Base-by-base conservation (phyloP, 805 yeast species). In the Candida anglica region DNA sequence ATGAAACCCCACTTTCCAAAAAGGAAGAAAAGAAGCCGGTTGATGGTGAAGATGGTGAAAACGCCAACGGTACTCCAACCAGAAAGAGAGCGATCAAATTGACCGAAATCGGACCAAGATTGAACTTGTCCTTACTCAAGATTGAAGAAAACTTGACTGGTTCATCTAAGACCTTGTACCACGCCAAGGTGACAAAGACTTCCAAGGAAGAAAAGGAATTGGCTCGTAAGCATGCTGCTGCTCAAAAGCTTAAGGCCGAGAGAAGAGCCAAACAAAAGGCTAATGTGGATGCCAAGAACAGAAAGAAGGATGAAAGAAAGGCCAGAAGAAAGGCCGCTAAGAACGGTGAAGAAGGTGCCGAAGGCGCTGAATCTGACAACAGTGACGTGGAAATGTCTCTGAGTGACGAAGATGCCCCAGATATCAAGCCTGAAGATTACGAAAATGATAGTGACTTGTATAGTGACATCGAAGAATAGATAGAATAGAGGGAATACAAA, bases 101-200 rank as follows among this genome's bases (percentile, higher is more conserved):
- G 32, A 86, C 91, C 1, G 98, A 93, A 58, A 66, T 91, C 31
- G 98, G 98, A 0, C 98, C 98, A 23, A 73, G 98, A 44, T 61
- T 93, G 58, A 77, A 75, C 46, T 65, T 93, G 58, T 68, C 78
- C 33, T 65, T 93, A 38, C 65, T 82, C 32, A 93, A 93, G 63
- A 86, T 93, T 34, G 97, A 91, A 60, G 98, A 91, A 52, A 95
- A 93, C 13, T 52, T 66, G 40, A 74, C 86, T 15, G 91, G 96
- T 38, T 67, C 80, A 0, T 96, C 97, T 33, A 89, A 86, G 62
- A 86, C 93, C 13, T 59, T 93, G 40, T 86, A 84, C 60, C 98
- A 93, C 56, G 71, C 86, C 28, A 71, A 66, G 34, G 68, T 87
- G 40, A 63, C 64, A 33, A 89, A 89, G 61, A 58, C 84, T 3